Evolutionary conservation across 2,329 filamentous ascomycete genomes (phyloP), one percentile per base, ranked within the genome.

Genomic region (Alternaria incomplexa): DNA sequence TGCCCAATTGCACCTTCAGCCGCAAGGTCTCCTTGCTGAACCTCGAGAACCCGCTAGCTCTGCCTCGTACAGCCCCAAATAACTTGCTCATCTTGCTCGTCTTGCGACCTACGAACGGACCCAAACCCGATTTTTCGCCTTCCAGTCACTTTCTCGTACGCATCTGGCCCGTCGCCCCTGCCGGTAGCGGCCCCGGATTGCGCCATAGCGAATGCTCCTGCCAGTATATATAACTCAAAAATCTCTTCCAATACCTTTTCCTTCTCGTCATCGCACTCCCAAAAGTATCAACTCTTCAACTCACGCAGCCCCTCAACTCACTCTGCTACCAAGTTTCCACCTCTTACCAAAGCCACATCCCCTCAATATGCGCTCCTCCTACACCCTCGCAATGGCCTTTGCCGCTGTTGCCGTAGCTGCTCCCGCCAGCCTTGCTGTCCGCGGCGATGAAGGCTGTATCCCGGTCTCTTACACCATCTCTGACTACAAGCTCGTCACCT

Each of bases 381-480:
- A 32, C 51, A 58, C 44, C 20, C 17, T 71, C 54, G 53, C 61
- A 32, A 46, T 63, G 43, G 47, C 72, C 17, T 62, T 76, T 58
- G 64, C 74, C 45, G 65, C 73, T 10, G 23, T 63, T 22, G 54
- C 67, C 65, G 58, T 76, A 23, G 65, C 73, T 15, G 54, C 65
- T 9, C 66, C 71, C 10, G 52, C 69, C 23, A 22, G 63, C 13
- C 53, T 68, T 48, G 43, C 55, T 15, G 25, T 36, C 25, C 62
- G 65, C 11, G 60, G 57, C 26, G 62, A 65, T 46, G 61, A 66
- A 1, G 17, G 56, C 22, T 77, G 75, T 55, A 32, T 61, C 10
- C 76, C 76, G 1, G 61, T 62, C 17, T 63, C 66, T 15, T 77
- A 77, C 66, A 72, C 69, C 25, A 62, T 78, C 22, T 64, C 69